Conservation (phyloP, 116 monocot species). For the Posidonia oceanica region DNA sequence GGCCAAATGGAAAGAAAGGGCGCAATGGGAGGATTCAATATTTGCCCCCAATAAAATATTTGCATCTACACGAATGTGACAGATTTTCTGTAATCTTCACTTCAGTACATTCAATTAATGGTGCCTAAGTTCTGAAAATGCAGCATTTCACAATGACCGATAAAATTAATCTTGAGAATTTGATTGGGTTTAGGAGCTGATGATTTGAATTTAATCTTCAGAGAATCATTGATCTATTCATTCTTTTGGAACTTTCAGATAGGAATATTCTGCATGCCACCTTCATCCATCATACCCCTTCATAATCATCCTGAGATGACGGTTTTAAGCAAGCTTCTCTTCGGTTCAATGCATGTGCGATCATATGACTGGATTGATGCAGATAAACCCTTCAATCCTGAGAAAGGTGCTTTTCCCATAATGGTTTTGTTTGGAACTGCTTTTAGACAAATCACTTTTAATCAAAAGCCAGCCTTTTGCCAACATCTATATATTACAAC, state of each 20-base stretch:
- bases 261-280: conserved; percentile 69
- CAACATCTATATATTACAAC: no score
- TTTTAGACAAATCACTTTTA: no score
- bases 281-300: conserved; percentile 57
- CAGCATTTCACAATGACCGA: neutral
- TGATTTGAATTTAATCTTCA: no score
- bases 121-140: neutral
- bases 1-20: conserved; percentile 43
- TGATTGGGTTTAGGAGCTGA: no score
- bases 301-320: conserved; percentile 84
- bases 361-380: conserved; percentile 61
- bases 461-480: no score
- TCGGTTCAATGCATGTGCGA: conserved; percentile 44
- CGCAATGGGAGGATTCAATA: conserved; percentile 40
- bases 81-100: conserved; percentile 57
- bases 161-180: neutral
- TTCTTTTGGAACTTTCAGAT: conserved; percentile 26
- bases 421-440: no score
- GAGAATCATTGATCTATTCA: no score
- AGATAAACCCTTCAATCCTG: conserved; percentile 10
- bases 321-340: conserved; percentile 64
- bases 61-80: conserved; percentile 75
- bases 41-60: conserved; percentile 74
- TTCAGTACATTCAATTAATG: neutral
- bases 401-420: conserved; percentile 19